phyloP scores from a whole-genome alignment of 108 stramenopile species.

The Cylindrotheca fusiformis region DNA sequence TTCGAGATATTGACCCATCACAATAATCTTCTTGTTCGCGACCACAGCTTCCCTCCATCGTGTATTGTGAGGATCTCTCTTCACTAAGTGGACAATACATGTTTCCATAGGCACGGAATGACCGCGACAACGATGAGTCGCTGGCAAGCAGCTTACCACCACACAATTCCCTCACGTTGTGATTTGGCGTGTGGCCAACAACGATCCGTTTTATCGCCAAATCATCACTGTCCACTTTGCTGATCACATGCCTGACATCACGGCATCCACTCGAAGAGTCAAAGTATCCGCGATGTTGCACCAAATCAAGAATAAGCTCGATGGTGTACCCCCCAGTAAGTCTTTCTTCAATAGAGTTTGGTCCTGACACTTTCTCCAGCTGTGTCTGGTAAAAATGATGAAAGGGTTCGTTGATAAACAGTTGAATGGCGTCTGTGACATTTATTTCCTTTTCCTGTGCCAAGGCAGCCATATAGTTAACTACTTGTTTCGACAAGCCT shows the following conservation, averaged over 20 bases:
- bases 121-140: conserved; percentile 12
- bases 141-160: conserved; percentile 11
- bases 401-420: background rate
- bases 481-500: background rate
- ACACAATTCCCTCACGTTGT: conserved; percentile 6
- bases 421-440: background rate
- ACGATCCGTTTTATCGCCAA: conserved; percentile 3
- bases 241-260: background rate
- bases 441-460: background rate
- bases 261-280: background rate
- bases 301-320: background rate
- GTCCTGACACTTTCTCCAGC: conserved; percentile 3
- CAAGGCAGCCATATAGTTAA: background rate
- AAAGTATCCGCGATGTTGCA: background rate
- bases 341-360: conserved; percentile 5
- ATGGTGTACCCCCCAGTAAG: background rate
- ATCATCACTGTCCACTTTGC: background rate
- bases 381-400: conserved; percentile 1
- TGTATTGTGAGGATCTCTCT: background rate
- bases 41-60: background rate
- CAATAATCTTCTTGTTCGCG: background rate
- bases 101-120: conserved; percentile 15
- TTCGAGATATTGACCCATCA: background rate
- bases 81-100: conserved; percentile 14
- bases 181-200: conserved; percentile 12